These are phyloP conservation scores for Gonium pectorale DNA, from an alignment of 139 green algal species.

Conservation along the genomic window DNA sequence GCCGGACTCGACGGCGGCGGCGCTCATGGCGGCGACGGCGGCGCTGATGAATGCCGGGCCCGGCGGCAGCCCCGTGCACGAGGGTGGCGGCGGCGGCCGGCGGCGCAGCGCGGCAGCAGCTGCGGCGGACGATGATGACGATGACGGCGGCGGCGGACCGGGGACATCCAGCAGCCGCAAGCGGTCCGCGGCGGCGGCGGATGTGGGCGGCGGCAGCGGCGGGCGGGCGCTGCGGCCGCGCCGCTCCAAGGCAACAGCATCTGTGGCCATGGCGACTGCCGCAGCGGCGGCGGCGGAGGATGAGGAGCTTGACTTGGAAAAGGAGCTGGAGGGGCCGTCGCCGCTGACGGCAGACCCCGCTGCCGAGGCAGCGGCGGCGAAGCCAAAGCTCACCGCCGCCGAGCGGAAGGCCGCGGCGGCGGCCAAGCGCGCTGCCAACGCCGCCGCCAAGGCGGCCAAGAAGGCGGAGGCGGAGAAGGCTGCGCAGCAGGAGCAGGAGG, in stretches of 20 bases:
- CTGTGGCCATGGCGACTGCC: neutral
- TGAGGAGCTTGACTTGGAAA: constrained; percentile 1
- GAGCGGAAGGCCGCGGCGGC: neutral
- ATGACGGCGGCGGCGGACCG: neutral
- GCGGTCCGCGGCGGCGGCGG: neutral
- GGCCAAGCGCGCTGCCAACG: neutral
- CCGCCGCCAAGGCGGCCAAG: neutral
- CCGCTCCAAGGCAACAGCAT: constrained; percentile 18
- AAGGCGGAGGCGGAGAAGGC: neutral
- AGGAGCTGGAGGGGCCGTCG: neutral
- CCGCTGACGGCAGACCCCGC: neutral
- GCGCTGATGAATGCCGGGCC: neutral
- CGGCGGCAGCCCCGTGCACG: neutral
- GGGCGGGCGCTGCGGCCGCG: neutral
- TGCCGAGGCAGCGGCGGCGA: too few relatives aligned
- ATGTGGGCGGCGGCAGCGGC: neutral
- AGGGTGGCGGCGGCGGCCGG: neutral
- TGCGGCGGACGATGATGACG: neutral
- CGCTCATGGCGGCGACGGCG: neutral
- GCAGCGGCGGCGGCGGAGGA: constrained; percentile 19
- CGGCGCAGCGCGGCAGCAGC: neutral
- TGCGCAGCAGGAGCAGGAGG: neutral
- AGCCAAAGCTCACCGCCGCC: neutral
- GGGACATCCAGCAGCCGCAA: neutral
- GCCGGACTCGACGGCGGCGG: neutral